Base-by-base conservation (phyloP, 2,329 filamentous ascomycete species). In the Apiospora saccharicola region DNA sequence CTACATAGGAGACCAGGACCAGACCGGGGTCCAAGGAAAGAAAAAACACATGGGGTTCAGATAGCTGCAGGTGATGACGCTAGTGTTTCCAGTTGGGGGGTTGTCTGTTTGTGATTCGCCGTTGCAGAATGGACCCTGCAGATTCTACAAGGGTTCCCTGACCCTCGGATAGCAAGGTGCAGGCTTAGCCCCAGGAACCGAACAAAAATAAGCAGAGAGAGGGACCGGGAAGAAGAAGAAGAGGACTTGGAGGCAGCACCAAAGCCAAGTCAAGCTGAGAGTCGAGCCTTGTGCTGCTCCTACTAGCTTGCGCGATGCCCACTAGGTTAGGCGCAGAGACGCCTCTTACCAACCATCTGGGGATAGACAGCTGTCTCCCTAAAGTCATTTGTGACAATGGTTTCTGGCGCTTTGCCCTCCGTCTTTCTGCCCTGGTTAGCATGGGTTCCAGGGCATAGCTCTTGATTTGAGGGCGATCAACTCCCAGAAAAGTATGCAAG, bases 51-150 rank as follows among this genome's bases (percentile, higher is more conserved):
- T 44, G 43, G 64, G 41, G 67, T 67, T 8, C 19, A 61, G 30
- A 37, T 37, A 37, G 7, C 76, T 79, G 77, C 75, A 76, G 78
- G 75, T 76, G 75, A 79, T 72, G 67, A 73, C 80, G 78, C 81
- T 82, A 83, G 81, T 79, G 81, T 82, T 82, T 83, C 78, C 76
- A 74, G 79, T 79, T 79, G 71, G 75, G 75, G 72, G 34, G 75
- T 76, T 71, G 74, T 73, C 73, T 37, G 47, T 12, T 7, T 67
- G 47, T 80, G 76, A 80, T 81, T 80, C 73, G 79, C 71, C 75
- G 46, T 69, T 70, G 71, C 70, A 71, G 30, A 57, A 68, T 47
- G 74, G 71, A 57, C 19, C 57, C 46, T 37, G 69, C 69, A 69
- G 30, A n/a, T 13, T 12, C 7, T 12, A 61, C 53, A 61, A 8